phyloP scores from a whole-genome alignment of 164 flowering plant genomes.

The Kalanchoe fedtschenkoi region DNA sequence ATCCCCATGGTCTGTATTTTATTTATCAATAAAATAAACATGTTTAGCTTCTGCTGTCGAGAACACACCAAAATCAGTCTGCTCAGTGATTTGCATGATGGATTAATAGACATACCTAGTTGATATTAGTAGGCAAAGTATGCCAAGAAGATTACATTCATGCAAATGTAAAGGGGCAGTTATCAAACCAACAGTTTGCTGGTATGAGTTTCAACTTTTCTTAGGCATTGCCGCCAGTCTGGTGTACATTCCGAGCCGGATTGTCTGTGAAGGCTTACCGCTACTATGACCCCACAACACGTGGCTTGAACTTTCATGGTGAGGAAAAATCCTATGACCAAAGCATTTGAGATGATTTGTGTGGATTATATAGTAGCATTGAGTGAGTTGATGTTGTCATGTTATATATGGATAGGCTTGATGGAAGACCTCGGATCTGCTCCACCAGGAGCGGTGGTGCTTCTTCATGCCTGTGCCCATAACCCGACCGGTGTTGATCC shows the following conservation, averaged over 20 bases:
- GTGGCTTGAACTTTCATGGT: constrained; percentile 89
- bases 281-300: constrained; percentile 87
- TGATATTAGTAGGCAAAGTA: too few relatives aligned
- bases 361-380: background rate
- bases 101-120: too few relatives aligned
- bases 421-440: constrained; percentile 82
- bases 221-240: too few relatives aligned
- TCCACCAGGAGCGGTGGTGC: constrained; percentile 82
- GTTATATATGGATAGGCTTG: constrained; percentile 37
- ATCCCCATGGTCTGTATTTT: too few relatives aligned
- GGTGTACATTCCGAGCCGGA: constrained; percentile 75
- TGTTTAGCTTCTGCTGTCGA: too few relatives aligned
- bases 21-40: too few relatives aligned
- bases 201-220: too few relatives aligned
- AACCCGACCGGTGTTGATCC: constrained; percentile 99
- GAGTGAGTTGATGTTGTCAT: background rate
- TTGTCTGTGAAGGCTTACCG: constrained; percentile 77
- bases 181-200: too few relatives aligned
- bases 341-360: background rate
- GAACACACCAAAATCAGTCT: too few relatives aligned
- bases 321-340: background rate
- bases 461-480: constrained; percentile 99
- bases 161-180: too few relatives aligned
- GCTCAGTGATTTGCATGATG: too few relatives aligned
- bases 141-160: too few relatives aligned